Evolutionary conservation across 768 basidiomycete species (phyloP).

Genomic region (Sarcodon sp.): DNA sequence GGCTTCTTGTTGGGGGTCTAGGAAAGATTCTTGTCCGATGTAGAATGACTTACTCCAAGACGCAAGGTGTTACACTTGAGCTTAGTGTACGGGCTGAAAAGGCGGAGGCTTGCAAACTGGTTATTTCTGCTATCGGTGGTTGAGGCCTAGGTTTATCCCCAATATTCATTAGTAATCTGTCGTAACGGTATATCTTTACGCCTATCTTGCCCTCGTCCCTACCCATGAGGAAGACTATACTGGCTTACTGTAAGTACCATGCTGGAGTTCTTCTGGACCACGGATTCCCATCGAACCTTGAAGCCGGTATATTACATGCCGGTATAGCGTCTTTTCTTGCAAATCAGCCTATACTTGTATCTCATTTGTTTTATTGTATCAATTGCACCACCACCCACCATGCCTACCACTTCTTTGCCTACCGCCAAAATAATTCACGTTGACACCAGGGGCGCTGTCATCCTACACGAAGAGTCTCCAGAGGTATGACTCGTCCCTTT

Average conservation of each 20-base stretch:
- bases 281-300: no score
- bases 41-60: conserved; percentile 89
- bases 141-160: neutral
- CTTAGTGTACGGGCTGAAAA: conserved; percentile 86
- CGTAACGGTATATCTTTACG: no score
- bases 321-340: no score
- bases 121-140: conserved; percentile 69
- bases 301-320: no score
- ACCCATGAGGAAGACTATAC: no score
- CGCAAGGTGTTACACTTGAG: conserved; percentile 88
- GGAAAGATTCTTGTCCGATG: conserved; percentile 93
- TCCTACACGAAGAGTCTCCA: conserved; percentile 87
- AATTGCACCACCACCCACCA: conserved; percentile 4
- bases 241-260: no score
- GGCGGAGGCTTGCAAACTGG: conserved; percentile 73
- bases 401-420: conserved; percentile 57
- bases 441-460: conserved; percentile 88
- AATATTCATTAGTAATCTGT: no score
- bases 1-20: conserved; percentile 76
- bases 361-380: no score
- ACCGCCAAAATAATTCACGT: conserved; percentile 84
- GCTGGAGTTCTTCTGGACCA: no score
- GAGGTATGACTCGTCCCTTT: conserved; percentile 43
- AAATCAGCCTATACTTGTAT: no score
- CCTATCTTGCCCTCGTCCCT: no score